Conservation (phyloP, 1,139 yeast species). For the Hyphopichia fennica region DNA sequence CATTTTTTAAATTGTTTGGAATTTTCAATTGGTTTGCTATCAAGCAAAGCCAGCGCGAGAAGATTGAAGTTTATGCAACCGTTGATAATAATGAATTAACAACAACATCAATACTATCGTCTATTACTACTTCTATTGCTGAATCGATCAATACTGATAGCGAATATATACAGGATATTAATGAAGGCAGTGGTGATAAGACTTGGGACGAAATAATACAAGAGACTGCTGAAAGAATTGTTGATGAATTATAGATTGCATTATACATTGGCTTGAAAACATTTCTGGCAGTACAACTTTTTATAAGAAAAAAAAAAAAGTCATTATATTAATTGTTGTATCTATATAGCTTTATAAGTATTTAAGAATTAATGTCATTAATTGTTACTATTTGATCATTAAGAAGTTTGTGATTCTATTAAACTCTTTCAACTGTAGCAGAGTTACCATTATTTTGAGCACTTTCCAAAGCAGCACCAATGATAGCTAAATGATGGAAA, state of each 20-base stretch:
- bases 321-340: background rate
- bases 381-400: too few relatives aligned
- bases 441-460: slow-evolving; percentile 58
- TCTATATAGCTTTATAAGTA: background rate
- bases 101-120: background rate
- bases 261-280: too few relatives aligned
- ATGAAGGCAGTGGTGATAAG: background rate
- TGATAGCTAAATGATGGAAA: slow-evolving; percentile 88
- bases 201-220: slow-evolving; percentile 5
- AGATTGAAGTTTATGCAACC: slow-evolving; percentile 2
- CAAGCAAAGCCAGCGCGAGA: background rate
- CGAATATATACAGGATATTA: slow-evolving; percentile 1
- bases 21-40: slow-evolving; percentile 29
- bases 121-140: background rate
- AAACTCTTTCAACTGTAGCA: slow-evolving; percentile 46
- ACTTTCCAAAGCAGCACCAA: slow-evolving; percentile 80
- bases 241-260: slow-evolving; percentile 4
- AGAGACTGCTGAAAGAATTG: slow-evolving; percentile 4
- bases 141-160: background rate
- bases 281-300: too few relatives aligned
- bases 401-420: too few relatives aligned
- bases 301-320: too few relatives aligned
- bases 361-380: too few relatives aligned
- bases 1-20: slow-evolving; percentile 47
- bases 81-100: background rate